Conservation (phyloP, 345 rosid genomes). For the Syzygium oleosum region DNA sequence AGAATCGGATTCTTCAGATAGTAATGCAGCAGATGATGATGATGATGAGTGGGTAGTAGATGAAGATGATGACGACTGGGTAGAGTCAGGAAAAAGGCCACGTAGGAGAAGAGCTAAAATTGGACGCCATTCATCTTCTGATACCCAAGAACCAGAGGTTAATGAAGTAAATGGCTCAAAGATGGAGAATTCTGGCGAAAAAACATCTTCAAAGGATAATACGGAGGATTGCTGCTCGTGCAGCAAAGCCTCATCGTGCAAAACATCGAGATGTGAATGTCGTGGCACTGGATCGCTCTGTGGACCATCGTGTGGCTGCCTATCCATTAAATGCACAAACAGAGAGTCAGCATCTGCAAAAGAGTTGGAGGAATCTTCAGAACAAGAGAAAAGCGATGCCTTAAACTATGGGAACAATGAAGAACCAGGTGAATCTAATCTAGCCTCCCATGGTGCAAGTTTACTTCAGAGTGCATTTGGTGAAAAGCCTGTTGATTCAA, state of each 20-base stretch:
- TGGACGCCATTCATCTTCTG: slow-evolving; percentile 21
- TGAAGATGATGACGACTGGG: slow-evolving; percentile 35
- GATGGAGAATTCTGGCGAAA: slow-evolving; percentile 20
- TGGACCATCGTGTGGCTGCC: slow-evolving; percentile 62
- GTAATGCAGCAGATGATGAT: slow-evolving; percentile 35
- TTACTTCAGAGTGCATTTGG: slow-evolving; percentile 69
- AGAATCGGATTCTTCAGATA: slow-evolving; percentile 38
- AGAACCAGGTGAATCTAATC: slow-evolving; percentile 19
- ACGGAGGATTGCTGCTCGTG: slow-evolving; percentile 58
- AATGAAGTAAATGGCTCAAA: slow-evolving; percentile 10
- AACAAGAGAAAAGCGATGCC: neutral
- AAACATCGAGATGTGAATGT: slow-evolving; percentile 77
- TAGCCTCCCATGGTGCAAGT: slow-evolving; percentile 74
- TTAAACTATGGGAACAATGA: slow-evolving; percentile 2
- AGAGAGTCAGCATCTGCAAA: slow-evolving; percentile 10
- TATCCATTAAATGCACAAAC: slow-evolving; percentile 54
- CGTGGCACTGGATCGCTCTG: slow-evolving; percentile 55
- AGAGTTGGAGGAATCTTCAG: slow-evolving; percentile 19
- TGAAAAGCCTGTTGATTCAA: slow-evolving; percentile 27
- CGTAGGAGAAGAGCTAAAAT: slow-evolving; percentile 33
- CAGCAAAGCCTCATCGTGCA: slow-evolving; percentile 54
- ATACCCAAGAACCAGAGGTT: slow-evolving; percentile 9
- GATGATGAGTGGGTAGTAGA: slow-evolving; percentile 9
- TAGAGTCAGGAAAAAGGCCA: slow-evolving; percentile 21
- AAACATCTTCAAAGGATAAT: neutral